Percentiles rank a stretch among this genome's conserved stretches.
These are phyloP conservation scores for Paramecium octaurelia DNA, from an alignment of 73 alveolate genomes.

Conservation along the genomic window DNA sequence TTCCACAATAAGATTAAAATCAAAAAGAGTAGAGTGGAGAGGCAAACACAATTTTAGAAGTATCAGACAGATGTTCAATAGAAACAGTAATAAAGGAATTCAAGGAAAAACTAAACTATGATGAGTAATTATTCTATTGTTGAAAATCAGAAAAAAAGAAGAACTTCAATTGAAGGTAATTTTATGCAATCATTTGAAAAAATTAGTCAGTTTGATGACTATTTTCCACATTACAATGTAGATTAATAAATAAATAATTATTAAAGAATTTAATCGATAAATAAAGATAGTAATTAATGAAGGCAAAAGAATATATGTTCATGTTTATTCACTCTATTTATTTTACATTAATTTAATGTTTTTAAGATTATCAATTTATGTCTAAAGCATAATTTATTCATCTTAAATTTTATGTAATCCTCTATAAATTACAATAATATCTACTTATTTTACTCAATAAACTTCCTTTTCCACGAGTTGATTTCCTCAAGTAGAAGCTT, in stretches of 20 bases:
- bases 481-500: neutral
- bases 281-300: neutral
- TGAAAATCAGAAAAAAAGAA: neutral
- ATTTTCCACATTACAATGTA: constrained; percentile 13
- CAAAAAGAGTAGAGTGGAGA: neutral
- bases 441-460: constrained; percentile 13
- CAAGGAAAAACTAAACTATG: neutral
- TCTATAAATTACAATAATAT: neutral
- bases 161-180: neutral
- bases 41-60: neutral
- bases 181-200: neutral
- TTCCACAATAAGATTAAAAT: neutral
- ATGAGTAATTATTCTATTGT: neutral
- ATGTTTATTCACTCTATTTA: neutral
- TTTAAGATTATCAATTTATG: constrained; percentile 8
- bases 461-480: neutral
- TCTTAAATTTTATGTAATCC: neutral
- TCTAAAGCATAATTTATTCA: neutral
- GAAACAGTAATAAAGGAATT: neutral
- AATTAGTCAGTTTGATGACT: neutral
- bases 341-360: neutral
- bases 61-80: neutral
- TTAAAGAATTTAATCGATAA: neutral
- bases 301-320: neutral
- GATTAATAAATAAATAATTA: neutral